A percentile compares a stretch with the other conserved stretches of the same genome.
phyloP scores from a whole-genome alignment of 441 rosid genomes.

The Pelargonium citronellum region DNA sequence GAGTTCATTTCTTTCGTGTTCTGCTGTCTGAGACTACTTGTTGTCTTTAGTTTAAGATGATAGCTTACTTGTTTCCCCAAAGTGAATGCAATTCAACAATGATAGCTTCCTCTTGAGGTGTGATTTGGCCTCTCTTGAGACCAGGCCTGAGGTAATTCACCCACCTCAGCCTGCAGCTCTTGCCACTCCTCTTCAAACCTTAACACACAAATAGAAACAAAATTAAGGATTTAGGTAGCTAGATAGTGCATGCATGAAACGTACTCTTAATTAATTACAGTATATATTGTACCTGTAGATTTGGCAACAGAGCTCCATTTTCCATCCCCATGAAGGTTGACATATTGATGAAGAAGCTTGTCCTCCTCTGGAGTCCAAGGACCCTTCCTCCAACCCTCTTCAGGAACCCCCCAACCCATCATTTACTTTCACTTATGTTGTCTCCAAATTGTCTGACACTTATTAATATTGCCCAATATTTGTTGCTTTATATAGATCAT shows the following conservation, averaged over 20 bases:
- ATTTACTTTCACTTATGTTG: constrained; percentile 20
- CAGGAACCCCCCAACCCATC: constrained; percentile 44
- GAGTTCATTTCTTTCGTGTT: too few relatives aligned
- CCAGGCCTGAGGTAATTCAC: constrained; percentile 80
- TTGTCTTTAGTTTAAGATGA: too few relatives aligned
- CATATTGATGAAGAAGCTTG: constrained; percentile 47
- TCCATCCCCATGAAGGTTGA: constrained; percentile 57
- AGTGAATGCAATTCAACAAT: constrained; percentile 64
- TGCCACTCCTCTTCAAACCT: constrained; percentile 71
- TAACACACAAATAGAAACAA: neutral
- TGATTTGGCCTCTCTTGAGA: constrained; percentile 59
- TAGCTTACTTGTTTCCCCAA: constrained; percentile 87
- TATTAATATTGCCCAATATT: constrained; percentile 13
- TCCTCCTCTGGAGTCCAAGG: constrained; percentile 83
- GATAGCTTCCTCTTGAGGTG: constrained; percentile 74
- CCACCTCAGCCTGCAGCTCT: constrained; percentile 83
- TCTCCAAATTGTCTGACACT: constrained; percentile 34
- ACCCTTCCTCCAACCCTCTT: constrained; percentile 65
- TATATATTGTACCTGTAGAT: constrained; percentile 40
- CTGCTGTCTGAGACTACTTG: too few relatives aligned
- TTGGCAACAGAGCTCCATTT: constrained; percentile 67
- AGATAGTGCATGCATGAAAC: neutral
- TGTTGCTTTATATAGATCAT: constrained; percentile 18
- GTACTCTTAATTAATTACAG: neutral
- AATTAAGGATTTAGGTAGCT: neutral